Conservation (phyloP, 2,329 filamentous ascomycete genomes). For the Aureobasidium leucospermi region DNA sequence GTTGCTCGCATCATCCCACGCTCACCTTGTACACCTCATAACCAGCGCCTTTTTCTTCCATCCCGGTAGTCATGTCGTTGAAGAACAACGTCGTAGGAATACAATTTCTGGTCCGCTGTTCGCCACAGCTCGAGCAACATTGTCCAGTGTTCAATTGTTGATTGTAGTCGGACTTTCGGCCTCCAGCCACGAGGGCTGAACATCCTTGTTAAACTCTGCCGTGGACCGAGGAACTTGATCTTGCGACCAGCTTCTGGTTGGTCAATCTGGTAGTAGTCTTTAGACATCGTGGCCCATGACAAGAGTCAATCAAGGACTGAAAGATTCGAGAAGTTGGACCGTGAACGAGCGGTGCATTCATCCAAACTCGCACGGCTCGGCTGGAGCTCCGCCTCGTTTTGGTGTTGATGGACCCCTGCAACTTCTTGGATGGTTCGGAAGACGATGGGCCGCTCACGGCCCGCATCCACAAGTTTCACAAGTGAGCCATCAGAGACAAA, state of each 20-base stretch:
- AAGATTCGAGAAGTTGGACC: background rate
- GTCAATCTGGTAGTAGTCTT: background rate
- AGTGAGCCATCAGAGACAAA: background rate
- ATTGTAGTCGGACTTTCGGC: too few species aligned
- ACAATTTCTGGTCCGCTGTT: too few species aligned
- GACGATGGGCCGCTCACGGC: background rate
- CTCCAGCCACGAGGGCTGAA: background rate
- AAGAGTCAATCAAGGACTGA: background rate
- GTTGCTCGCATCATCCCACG: background rate
- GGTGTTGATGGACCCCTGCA: background rate
- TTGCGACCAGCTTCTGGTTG: background rate
- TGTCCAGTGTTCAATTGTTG: too few species aligned
- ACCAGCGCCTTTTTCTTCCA: too few species aligned
- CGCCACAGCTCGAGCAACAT: too few species aligned
- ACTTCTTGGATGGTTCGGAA: background rate
- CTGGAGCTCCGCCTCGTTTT: background rate
- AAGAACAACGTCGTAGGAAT: too few species aligned
- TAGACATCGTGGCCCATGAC: background rate
- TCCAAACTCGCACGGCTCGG: slow-evolving; percentile 1
- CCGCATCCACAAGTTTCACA: background rate
- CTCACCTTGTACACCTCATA: background rate
- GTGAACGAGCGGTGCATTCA: background rate
- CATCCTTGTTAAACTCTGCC: background rate
- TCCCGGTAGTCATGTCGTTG: too few species aligned
- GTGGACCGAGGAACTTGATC: background rate